Conservation (phyloP, 306 rosid genomes). For the Macrotyloma uniflorum region DNA sequence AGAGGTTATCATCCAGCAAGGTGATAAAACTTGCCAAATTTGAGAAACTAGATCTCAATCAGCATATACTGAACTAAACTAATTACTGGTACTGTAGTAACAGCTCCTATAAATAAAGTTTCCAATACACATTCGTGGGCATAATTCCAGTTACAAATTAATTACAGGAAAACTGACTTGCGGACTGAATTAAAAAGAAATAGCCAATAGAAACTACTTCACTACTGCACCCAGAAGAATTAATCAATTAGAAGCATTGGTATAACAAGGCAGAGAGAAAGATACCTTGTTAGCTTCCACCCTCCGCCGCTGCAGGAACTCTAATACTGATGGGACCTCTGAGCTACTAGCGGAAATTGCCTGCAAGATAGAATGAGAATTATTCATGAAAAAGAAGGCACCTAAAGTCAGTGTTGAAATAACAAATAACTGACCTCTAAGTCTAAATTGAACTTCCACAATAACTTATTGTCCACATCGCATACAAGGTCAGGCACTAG, state of each 20-base stretch:
- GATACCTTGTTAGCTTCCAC: constrained; percentile 80
- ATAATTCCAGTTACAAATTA: constrained; percentile 27
- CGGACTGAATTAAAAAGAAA: constrained; percentile 27
- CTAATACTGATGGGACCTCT: constrained; percentile 87
- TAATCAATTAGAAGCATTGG: constrained; percentile 26
- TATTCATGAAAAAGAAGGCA: constrained; percentile 31
- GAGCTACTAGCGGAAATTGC: constrained; percentile 97
- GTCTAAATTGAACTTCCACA: constrained; percentile 91
- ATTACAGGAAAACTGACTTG: constrained; percentile 5
- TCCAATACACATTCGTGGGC: background rate
- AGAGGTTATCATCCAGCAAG: constrained; percentile 21
- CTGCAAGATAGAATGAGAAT: constrained; percentile 48
- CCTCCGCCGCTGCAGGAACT: constrained; percentile 95
- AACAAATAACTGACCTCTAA: constrained; percentile 66
- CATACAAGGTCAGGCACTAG: constrained; percentile 87
- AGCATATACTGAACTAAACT: constrained; percentile 19
- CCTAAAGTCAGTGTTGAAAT: constrained; percentile 5
- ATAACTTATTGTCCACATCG: constrained; percentile 65
- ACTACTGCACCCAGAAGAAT: constrained; percentile 34
- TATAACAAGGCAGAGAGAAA: background rate
- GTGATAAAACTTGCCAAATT: background rate
- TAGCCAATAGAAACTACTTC: constrained; percentile 16
- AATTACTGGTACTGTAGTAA: constrained; percentile 5
- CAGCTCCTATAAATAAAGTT: constrained; percentile 8
- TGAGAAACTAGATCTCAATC: constrained; percentile 25